Conservation (phyloP, 2,329 filamentous ascomycete species). For the Fusarium duplospermum region DNA sequence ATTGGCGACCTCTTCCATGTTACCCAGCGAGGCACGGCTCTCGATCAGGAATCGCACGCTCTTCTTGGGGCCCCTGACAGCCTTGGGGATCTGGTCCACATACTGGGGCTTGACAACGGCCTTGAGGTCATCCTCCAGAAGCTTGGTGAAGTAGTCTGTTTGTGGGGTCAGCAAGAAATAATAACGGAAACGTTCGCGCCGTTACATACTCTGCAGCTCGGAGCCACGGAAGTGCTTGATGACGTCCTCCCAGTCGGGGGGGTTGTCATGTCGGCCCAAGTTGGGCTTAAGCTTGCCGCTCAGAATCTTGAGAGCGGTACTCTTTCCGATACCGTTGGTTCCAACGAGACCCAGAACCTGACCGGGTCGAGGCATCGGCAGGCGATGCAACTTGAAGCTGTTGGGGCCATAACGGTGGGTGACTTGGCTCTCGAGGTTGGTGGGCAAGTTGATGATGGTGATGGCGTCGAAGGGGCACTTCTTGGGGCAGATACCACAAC, state of each 20-base stretch:
- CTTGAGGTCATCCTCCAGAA: conserved; percentile 96
- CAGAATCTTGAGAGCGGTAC: conserved; percentile 98
- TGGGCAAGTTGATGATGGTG: conserved; percentile 99
- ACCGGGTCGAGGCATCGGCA: conserved; percentile 94
- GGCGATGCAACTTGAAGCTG: conserved; percentile 98
- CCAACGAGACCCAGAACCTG: conserved; percentile 96
- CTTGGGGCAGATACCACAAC: conserved; percentile 99
- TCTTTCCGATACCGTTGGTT: conserved; percentile 99
- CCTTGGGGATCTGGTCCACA: conserved; percentile 96
- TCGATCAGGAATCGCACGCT: conserved; percentile 83
- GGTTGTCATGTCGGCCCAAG: conserved; percentile 92
- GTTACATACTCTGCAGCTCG: conserved; percentile 86
- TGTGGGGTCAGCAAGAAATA: not conserved
- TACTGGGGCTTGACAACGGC: conserved; percentile 99
- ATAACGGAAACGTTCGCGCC: not conserved
- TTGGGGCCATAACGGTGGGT: conserved; percentile 99
- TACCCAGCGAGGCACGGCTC: conserved; percentile 79
- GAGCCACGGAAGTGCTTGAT: conserved; percentile 98
- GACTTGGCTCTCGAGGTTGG: conserved; percentile 97
- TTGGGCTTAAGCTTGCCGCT: conserved; percentile 99
- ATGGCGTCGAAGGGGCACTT: conserved; percentile 99
- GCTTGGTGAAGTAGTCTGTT: conserved; percentile 94
- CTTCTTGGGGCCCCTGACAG: conserved; percentile 85
- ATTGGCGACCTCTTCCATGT: conserved; percentile 84
- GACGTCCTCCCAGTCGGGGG: conserved; percentile 99